Evolutionary conservation across 164 flowering plant species (phyloP).

Genomic region (Vitis amurensis): DNA sequence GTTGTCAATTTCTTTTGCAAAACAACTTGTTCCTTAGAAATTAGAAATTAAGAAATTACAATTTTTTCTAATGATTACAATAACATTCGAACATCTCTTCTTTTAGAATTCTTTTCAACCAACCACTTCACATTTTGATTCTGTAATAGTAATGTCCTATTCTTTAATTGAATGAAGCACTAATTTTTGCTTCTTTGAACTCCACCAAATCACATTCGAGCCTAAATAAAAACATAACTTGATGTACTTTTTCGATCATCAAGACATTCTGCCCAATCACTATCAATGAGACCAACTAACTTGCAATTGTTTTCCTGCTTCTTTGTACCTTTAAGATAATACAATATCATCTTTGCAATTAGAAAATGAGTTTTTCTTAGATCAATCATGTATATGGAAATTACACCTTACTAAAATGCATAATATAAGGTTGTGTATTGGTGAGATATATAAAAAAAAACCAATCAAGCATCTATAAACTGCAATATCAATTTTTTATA

Average conservation of each 20-base stretch:
- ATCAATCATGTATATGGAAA: constrained; percentile 4
- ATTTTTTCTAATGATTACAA: no score
- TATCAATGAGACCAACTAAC: background rate
- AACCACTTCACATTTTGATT: background rate
- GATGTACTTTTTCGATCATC: background rate
- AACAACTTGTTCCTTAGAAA: no score
- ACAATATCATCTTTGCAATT: background rate
- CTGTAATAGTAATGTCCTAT: background rate
- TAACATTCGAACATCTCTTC: no score
- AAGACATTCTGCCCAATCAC: background rate
- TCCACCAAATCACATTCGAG: background rate
- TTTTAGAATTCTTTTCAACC: background rate
- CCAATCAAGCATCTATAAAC: background rate
- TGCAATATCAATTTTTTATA: background rate
- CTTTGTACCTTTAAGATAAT: background rate
- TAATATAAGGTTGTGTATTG: background rate
- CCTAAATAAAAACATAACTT: background rate
- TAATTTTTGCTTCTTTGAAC: background rate
- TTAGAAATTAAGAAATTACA: no score
- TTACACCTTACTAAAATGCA: background rate
- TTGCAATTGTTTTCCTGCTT: background rate
- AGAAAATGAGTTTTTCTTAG: background rate
- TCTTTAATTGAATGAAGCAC: background rate
- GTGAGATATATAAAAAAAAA: constrained; percentile 4
- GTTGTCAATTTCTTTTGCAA: no score